phyloP scores from a whole-genome alignment of 129 eudicot genomes.

The Ambrosia artemisiifolia region DNA sequence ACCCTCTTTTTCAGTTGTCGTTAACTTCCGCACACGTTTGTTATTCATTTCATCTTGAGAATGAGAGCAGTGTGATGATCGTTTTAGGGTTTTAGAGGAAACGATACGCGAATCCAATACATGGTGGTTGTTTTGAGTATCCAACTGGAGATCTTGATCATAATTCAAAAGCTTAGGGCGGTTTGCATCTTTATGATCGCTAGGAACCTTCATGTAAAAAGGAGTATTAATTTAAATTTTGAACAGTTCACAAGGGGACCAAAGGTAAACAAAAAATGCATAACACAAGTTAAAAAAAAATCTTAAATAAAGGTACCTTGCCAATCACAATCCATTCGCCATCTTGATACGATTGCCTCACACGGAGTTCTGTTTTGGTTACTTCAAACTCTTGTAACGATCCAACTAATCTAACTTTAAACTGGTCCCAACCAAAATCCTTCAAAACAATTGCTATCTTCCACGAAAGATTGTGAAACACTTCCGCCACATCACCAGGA shows the following conservation, averaged over 20 bases:
- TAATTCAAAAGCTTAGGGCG: neutral
- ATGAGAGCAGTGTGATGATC: slow-evolving; percentile 31
- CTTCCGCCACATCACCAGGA: slow-evolving; percentile 78
- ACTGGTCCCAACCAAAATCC: slow-evolving; percentile 32
- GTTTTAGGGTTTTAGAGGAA: slow-evolving; percentile 41
- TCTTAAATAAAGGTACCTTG: slow-evolving; percentile 45
- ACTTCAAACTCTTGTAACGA: slow-evolving; percentile 39
- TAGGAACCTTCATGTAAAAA: slow-evolving; percentile 14
- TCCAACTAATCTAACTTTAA: slow-evolving; percentile 67
- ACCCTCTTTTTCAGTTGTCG: slow-evolving; percentile 34
- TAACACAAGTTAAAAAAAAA: neutral
- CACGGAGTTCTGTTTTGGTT: slow-evolving; percentile 40
- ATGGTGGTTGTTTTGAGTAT: slow-evolving; percentile 17
- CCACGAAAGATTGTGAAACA: slow-evolving; percentile 62
- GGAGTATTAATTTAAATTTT: neutral
- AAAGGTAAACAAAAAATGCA: too few species aligned
- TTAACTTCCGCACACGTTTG: neutral
- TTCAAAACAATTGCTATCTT: slow-evolving; percentile 58
- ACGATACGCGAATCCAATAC: slow-evolving; percentile 23
- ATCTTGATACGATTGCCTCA: slow-evolving; percentile 68
- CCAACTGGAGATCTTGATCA: slow-evolving; percentile 10
- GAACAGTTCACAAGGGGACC: slow-evolving; percentile 5
- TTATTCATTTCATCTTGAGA: slow-evolving; percentile 22
- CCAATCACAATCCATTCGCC: slow-evolving; percentile 61
- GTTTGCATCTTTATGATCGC: slow-evolving; percentile 11